A percentile compares a stretch with the other conserved stretches of the same genome.
phyloP scores from a whole-genome alignment of 1,284 basidiomycete species.

The Trichosporon faecale region DNA sequence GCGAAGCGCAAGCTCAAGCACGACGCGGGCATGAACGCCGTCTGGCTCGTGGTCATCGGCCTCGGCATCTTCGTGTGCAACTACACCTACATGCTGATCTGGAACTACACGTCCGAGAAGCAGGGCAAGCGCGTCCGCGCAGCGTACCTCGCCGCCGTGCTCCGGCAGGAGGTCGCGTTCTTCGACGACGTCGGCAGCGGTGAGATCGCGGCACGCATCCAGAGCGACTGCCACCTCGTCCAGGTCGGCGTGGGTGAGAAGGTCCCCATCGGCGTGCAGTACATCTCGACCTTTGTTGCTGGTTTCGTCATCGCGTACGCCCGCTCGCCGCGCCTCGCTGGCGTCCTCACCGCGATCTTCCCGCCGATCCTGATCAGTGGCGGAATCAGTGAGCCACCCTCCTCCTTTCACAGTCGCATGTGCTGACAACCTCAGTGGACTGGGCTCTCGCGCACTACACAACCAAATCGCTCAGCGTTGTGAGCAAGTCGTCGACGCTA shows the following conservation, averaged over 20 bases:
- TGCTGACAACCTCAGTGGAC: slow-evolving; percentile 25
- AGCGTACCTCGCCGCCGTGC: slow-evolving; percentile 50
- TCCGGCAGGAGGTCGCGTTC: slow-evolving; percentile 63
- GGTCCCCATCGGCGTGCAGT: slow-evolving; percentile 58
- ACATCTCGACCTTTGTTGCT: slow-evolving; percentile 60
- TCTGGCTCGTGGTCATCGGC: slow-evolving; percentile 53
- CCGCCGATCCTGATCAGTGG: slow-evolving; percentile 81
- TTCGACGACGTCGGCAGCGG: slow-evolving; percentile 92
- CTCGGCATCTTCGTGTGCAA: slow-evolving; percentile 55
- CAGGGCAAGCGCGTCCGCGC: slow-evolving; percentile 70
- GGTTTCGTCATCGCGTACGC: slow-evolving; percentile 64
- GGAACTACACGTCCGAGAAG: slow-evolving; percentile 83
- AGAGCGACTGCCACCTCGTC: slow-evolving; percentile 67
- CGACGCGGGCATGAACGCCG: slow-evolving; percentile 41
- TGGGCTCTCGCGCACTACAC: slow-evolving; percentile 42
- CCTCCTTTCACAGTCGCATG: too few relatives aligned
- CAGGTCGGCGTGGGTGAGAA: slow-evolving; percentile 89
- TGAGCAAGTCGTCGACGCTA: slow-evolving; percentile 77
- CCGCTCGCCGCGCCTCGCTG: slow-evolving; percentile 77
- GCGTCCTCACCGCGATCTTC: slow-evolving; percentile 82
- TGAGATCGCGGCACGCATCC: slow-evolving; percentile 91
- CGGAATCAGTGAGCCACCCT: slow-evolving; percentile 24
- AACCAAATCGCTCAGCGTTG: slow-evolving; percentile 62
- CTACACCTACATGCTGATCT: slow-evolving; percentile 72
- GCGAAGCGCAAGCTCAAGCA: slow-evolving; percentile 36